These are phyloP conservation scores for Cercospora brassicicola DNA, from an alignment of 2,329 filamentous ascomycete species.

Conservation along the genomic window DNA sequence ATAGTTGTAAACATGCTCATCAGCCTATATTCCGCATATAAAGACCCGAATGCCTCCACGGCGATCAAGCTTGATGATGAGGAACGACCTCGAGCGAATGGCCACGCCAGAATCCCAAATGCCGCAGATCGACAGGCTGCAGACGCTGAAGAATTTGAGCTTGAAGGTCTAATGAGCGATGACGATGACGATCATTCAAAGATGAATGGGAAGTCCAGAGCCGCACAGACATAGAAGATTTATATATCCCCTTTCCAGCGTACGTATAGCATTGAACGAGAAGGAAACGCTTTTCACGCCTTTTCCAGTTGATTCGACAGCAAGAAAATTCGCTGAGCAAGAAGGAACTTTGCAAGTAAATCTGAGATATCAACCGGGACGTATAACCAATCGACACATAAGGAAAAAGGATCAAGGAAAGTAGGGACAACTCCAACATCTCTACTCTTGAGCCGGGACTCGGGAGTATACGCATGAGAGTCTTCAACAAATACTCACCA, in stretches of 20 bases:
- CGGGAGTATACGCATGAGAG: background rate
- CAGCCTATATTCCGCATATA: slow-evolving; percentile 72
- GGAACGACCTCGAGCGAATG: slow-evolving; percentile 41
- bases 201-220: slow-evolving; percentile 18
- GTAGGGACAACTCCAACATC: no score
- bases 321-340: background rate
- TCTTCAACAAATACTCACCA: background rate
- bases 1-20: slow-evolving; percentile 79
- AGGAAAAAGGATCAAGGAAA: background rate
- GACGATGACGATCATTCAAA: slow-evolving; percentile 61
- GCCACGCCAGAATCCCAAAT: slow-evolving; percentile 47
- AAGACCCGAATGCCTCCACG: slow-evolving; percentile 43
- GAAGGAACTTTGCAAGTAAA: background rate
- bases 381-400: background rate
- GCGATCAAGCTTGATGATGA: slow-evolving; percentile 39
- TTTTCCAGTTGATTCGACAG: background rate
- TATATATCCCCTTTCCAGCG: background rate
- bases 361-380: fast-evolving
- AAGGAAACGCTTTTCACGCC: background rate
- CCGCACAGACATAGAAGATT: background rate
- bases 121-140: slow-evolving; percentile 59
- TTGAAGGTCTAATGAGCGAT: slow-evolving; percentile 85
- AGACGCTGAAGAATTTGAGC: slow-evolving; percentile 89
- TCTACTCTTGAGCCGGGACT: no score
- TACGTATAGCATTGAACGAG: slow-evolving; percentile 3